Base-by-base conservation (phyloP, 441 rosid genomes). In the Adansonia grandidieri region DNA sequence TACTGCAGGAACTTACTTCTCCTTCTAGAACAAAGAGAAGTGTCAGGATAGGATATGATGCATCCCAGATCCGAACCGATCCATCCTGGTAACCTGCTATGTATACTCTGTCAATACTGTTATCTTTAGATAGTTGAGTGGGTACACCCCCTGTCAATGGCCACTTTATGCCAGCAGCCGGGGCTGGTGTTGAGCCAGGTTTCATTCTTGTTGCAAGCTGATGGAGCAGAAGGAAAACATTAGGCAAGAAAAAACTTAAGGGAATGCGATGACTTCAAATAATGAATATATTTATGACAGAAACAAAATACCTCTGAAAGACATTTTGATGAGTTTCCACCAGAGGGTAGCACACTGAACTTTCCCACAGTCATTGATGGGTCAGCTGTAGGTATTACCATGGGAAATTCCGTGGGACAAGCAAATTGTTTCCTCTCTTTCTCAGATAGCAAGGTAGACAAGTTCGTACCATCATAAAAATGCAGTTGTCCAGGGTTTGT, bases 61-160 rank as follows among this genome's bases (percentile, higher is more conserved):
- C 88, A 86, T 89, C 85, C 89, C 91, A 92, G 40, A 92, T 75
- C 78, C 90, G 71, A 73, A 90, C 87, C 68, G 94, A 87, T 78
- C 96, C 94, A 81, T 92, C 92, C 61, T 82, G 79, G 80, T 92
- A 90, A 76, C 96, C 96, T 75, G 88, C 92, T 65, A 92, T 73
- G 66, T 89, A 92, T 69, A 90, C 73, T 80, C 83, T 83, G 56
- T 88, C 87, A 73, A 89, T 77, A 45, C 74, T 79, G 73, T 76
- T 77, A 22, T 82, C 78, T 78, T 85, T 80, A 22, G 88, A 81
- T 64, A 80, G 64, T 22, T 85, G 83, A 79, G 82, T 80, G 61
- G 89, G 90, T 37, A 90, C 85, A 37, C 96, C 94, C 17, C 96
- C 96, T 51, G 91, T 92, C 89, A 92, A 83, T 69, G 92, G 94